Conservation (phyloP, 345 rosid genomes). For the Eucalyptus microcorys region DNA sequence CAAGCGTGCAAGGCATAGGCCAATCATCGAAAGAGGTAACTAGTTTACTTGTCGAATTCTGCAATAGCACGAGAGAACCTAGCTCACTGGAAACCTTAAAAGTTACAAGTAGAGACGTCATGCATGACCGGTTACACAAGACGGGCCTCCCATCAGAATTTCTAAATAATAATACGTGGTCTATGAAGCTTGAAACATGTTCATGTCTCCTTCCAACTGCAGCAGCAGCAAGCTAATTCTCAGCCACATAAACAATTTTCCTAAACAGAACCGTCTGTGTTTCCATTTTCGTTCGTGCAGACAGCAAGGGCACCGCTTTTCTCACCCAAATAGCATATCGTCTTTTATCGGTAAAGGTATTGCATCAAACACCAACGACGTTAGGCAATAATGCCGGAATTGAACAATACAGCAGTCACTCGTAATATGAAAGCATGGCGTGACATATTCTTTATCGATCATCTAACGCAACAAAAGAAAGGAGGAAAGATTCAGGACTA, state of each 20-base stretch:
- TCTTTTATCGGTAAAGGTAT: not conserved
- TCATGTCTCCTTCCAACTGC: not conserved
- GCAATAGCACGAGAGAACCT: not conserved
- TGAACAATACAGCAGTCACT: not conserved
- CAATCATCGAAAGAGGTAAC: not conserved
- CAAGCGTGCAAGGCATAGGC: not conserved
- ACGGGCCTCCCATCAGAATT: not conserved
- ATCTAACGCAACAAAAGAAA: not conserved
- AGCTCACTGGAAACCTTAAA: not conserved
- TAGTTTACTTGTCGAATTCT: not conserved
- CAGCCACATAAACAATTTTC: not conserved
- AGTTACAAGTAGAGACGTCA: not conserved
- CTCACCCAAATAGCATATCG: not conserved
- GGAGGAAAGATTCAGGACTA: not conserved
- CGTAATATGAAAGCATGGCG: not conserved
- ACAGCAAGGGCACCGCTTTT: not conserved
- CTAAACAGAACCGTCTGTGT: not conserved
- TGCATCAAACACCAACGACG: not conserved
- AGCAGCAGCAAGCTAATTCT: not conserved
- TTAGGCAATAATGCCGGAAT: not conserved
- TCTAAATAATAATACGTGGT: not conserved
- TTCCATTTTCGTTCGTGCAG: not conserved
- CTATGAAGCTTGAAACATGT: not conserved
- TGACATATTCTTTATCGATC: not conserved
- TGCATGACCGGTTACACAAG: not conserved